Base-by-base conservation (phyloP, 1,139 yeast species). In the Yamadazyma siamensis region DNA sequence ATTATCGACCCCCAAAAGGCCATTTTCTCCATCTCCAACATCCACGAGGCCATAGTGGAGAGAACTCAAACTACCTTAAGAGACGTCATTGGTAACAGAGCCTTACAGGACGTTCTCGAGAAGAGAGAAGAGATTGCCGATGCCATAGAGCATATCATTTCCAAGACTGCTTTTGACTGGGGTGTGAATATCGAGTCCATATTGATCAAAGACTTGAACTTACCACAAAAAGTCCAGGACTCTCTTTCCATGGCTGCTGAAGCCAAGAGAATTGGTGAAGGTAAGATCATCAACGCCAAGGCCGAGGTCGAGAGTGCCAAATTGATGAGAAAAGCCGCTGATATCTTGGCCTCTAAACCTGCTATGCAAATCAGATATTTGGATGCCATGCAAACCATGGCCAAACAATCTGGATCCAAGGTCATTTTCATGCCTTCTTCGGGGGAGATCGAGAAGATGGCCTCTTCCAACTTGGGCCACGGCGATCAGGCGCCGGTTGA, bases 351-450 rank as follows among this genome's bases (percentile, higher is more conserved):
- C 21, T 77, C 85, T 25, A 78, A 79, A 45, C 78, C 87, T 5
- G 89, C 88, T 21, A 79, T 81, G 85, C 88, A 81, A 61, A 81
- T 81, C 50, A 65, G 89, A 54, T 81, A 81, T 53, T 68, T 81
- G 54, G 89, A 81, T 48, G 88, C 88, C n/a, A 77, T 81, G 76
- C 86, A 80, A 56, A 66, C 65, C 38, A 80, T 81, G 87, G 84
- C 87, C 21, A 75, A 65, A 46, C 51, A 70, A 25, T 64, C 85
- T 3, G 71, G 73, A 34, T 61, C 84, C 12, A 77, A 80, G 57
- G 88, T 81, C 36, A 80, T 81, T 18, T 81, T 81, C 56, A 80
- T 81, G 87, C 88, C 89, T 5, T 62, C 71, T 6, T 54, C 72
- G 5, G 65, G 57, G 34, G 70, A 63, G 41, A 62, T 65, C 31